phyloP scores from a whole-genome alignment of 345 rosid genomes.

The Firmiana major region DNA sequence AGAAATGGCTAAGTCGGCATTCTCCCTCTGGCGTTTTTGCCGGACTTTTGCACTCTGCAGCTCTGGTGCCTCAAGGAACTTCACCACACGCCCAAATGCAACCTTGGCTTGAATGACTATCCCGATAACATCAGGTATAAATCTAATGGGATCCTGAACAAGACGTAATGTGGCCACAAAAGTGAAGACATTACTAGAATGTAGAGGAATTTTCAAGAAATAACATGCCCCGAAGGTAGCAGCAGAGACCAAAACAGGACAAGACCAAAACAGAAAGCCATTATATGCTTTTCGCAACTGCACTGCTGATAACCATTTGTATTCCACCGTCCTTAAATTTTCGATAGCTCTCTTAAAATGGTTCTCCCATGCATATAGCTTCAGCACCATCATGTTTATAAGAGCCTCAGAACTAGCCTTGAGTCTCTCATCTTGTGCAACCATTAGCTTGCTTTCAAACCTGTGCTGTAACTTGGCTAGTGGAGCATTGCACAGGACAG shows the following conservation, averaged over 20 bases:
- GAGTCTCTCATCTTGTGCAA: slow-evolving; percentile 71
- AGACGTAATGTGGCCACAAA: slow-evolving; percentile 86
- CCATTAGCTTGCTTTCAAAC: slow-evolving; percentile 80
- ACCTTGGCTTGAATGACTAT: slow-evolving; percentile 88
- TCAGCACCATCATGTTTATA: slow-evolving; percentile 87
- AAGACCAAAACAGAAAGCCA: slow-evolving; percentile 73
- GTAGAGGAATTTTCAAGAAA: slow-evolving; percentile 67
- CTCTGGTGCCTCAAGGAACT: slow-evolving; percentile 88
- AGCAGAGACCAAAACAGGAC: slow-evolving; percentile 83
- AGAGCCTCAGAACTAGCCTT: slow-evolving; percentile 84
- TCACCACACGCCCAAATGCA: slow-evolving; percentile 68
- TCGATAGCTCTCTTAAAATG: slow-evolving; percentile 85
- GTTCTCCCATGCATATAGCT: slow-evolving; percentile 88
- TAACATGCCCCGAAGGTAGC: slow-evolving; percentile 89
- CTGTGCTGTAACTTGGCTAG: slow-evolving; percentile 88
- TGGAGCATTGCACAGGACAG: slow-evolving; percentile 79
- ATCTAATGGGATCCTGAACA: slow-evolving; percentile 82
- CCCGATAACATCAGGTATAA: slow-evolving; percentile 82
- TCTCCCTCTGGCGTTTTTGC: slow-evolving; percentile 29
- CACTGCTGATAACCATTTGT: slow-evolving; percentile 71
- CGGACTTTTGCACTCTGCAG: slow-evolving; percentile 50
- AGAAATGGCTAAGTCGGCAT: slow-evolving; percentile 29
- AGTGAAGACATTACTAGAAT: slow-evolving; percentile 84
- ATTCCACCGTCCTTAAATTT: slow-evolving; percentile 56
- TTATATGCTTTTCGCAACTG: slow-evolving; percentile 74